Evolutionary conservation across 2,329 filamentous ascomycete genomes (phyloP).

Genomic region (Magnaporthiopsis poae): DNA sequence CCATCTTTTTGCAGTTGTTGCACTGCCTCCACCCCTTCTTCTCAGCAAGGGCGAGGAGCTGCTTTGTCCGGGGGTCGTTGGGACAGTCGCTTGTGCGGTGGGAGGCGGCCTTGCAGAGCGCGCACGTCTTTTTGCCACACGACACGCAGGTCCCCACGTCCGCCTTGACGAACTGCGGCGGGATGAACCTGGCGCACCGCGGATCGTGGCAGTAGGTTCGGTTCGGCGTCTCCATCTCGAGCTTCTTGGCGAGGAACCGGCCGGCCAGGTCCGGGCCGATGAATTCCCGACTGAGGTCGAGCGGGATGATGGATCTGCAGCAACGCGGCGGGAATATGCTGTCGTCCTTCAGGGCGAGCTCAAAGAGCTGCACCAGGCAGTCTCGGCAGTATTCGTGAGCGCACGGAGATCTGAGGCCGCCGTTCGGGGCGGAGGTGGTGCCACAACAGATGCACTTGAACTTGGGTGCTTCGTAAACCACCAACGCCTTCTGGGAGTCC

Average conservation of each 20-base stretch:
- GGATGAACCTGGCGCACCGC: constrained; percentile 37
- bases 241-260: constrained; percentile 29
- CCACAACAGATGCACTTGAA: background rate
- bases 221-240: constrained; percentile 35
- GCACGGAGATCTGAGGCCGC: constrained; percentile 20
- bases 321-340: constrained; percentile 43
- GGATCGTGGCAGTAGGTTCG: constrained; percentile 38
- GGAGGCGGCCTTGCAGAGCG: constrained; percentile 34
- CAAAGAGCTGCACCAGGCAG: constrained; percentile 36
- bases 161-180: constrained; percentile 18
- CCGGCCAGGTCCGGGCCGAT: constrained; percentile 24
- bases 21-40: constrained; percentile 44
- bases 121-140: constrained; percentile 38
- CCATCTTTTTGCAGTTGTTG: constrained; percentile 30
- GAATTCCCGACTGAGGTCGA: constrained; percentile 22
- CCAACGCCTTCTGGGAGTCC: no score
- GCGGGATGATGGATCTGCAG: constrained; percentile 32
- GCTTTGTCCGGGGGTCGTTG: constrained; percentile 28
- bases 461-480: no score
- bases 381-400: constrained; percentile 38
- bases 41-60: constrained; percentile 30
- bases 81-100: constrained; percentile 45
- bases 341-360: constrained; percentile 33
- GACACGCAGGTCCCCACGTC: constrained; percentile 30
- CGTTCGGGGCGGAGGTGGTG: background rate